Evolutionary conservation across 140 eudicot genomes (phyloP).

Genomic region (Stevia rebaudiana): DNA sequence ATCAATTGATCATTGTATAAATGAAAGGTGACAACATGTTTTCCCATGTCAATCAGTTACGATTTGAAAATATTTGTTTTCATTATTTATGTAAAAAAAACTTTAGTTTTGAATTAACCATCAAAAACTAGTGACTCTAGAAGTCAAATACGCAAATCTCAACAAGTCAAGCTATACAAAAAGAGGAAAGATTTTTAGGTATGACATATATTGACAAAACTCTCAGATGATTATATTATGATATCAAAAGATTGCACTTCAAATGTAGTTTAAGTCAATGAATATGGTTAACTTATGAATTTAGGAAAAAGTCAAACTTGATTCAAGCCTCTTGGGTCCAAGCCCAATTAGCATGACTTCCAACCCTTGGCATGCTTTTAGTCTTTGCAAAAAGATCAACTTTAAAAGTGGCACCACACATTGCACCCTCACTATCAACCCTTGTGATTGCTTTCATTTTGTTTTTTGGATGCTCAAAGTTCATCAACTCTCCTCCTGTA

Average conservation of each 20-base stretch:
- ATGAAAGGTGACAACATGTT: no score
- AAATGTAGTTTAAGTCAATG: constrained; percentile 6
- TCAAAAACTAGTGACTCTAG: no score
- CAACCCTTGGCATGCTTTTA: constrained; percentile 73
- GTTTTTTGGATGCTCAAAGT: constrained; percentile 70
- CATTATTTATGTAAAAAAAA: no score
- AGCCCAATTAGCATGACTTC: constrained; percentile 79
- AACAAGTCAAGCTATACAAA: no score
- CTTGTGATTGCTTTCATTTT: constrained; percentile 83
- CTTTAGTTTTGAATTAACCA: no score
- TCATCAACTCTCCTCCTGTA: constrained; percentile 59
- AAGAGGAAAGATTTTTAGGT: no score
- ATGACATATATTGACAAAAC: no score
- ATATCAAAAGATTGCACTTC: not conserved
- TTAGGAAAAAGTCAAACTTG: constrained; percentile 1
- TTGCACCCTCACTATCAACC: constrained; percentile 72
- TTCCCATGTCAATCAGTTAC: no score
- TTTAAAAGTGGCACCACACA: constrained; percentile 75
- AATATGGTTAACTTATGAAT: not conserved
- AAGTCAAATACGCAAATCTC: no score
- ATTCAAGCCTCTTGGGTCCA: constrained; percentile 46
- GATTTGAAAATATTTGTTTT: no score
- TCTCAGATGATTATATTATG: constrained; percentile 3
- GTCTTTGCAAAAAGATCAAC: constrained; percentile 60
- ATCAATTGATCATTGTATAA: no score